phyloP scores from a whole-genome alignment of 148 eudicot species.

The Fagopyrum tataricum region DNA sequence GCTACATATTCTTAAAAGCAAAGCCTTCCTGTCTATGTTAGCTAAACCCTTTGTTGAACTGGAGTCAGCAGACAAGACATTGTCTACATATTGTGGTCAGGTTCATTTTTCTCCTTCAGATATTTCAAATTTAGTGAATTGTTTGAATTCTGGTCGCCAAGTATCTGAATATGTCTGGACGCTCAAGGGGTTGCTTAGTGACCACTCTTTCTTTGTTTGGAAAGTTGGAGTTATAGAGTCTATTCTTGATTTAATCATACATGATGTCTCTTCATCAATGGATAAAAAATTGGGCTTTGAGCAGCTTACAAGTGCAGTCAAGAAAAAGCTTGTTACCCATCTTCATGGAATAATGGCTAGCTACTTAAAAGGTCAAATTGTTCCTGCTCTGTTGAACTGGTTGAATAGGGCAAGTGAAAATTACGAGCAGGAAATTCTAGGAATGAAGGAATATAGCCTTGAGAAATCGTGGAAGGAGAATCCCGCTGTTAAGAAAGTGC shows the following conservation, averaged over 20 bases:
- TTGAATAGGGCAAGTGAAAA: conserved; percentile 54
- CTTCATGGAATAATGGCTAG: conserved; percentile 54
- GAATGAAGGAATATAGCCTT: conserved; percentile 28
- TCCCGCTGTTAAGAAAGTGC: conserved; percentile 51
- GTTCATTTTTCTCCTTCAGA: conserved; percentile 33
- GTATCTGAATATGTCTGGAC: conserved; percentile 79
- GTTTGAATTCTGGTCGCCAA: conserved; percentile 60
- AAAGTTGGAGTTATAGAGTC: conserved; percentile 68
- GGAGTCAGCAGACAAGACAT: conserved; percentile 60
- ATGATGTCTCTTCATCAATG: conserved; percentile 53
- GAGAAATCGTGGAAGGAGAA: conserved; percentile 37
- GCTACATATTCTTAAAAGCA: conserved; percentile 41
- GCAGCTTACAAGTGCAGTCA: conserved; percentile 66
- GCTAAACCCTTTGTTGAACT: conserved; percentile 60
- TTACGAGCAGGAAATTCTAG: conserved; percentile 38
- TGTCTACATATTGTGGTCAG: conserved; percentile 39
- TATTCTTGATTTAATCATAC: conserved; percentile 72
- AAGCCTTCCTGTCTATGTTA: conserved; percentile 51
- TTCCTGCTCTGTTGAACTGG: conserved; percentile 47
- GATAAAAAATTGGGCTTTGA: conserved; percentile 81
- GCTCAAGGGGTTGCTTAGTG: conserved; percentile 46
- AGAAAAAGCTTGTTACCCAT: conserved; percentile 60
- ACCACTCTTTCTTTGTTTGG: conserved; percentile 78
- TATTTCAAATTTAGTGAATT: conserved; percentile 31
- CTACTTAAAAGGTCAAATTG: conserved; percentile 70